Percentiles rank a stretch among this genome's conserved stretches.
Evolutionary conservation across 768 basidiomycete species (phyloP).

Genomic region (Leccinum rimulosum): DNA sequence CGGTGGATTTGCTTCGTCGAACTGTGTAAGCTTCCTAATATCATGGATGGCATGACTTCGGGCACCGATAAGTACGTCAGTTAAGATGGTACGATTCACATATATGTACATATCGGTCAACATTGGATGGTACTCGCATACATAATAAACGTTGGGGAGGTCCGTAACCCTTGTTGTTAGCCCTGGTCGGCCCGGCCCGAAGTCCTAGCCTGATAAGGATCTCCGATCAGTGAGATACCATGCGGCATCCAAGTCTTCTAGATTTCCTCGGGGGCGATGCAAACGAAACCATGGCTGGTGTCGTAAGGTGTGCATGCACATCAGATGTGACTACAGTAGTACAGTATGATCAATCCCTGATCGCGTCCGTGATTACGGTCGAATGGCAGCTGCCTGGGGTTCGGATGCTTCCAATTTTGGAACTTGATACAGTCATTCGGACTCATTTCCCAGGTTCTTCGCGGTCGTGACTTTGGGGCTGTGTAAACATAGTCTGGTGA

Average conservation of each 20-base stretch:
- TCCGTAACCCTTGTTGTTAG: neutral
- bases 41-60: neutral
- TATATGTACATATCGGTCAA: neutral
- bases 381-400: too few species aligned
- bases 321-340: neutral
- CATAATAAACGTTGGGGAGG: too few species aligned
- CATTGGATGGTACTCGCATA: neutral
- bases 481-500: too few species aligned
- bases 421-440: too few species aligned
- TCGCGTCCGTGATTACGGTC: too few species aligned
- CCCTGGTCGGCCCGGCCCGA: neutral
- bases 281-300: neutral
- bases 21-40: neutral
- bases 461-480: too few species aligned
- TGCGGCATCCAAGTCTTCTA: too few species aligned
- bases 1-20: neutral
- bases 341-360: neutral
- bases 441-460: too few species aligned
- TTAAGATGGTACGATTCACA: too few species aligned
- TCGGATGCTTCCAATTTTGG: too few species aligned
- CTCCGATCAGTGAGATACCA: neutral
- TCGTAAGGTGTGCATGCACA: neutral
- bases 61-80: neutral
- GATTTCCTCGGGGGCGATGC: neutral
- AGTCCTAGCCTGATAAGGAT: neutral